Evolutionary conservation across 768 basidiomycete species (phyloP).

Genomic region (Naganishia vaughanmartiniae): DNA sequence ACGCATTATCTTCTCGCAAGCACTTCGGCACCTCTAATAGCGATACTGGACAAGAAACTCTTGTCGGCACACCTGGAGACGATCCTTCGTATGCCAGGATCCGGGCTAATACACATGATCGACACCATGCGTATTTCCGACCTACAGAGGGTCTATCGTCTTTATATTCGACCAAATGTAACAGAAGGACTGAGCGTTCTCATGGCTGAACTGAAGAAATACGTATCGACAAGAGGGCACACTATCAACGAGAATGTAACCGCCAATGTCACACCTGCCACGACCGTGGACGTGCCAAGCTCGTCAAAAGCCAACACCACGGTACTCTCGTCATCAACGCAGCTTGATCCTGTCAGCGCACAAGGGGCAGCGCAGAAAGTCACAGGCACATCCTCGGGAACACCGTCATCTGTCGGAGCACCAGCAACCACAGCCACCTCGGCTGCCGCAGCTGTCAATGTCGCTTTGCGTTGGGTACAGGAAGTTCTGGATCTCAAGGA

Average conservation of each 20-base stretch:
- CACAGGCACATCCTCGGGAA: slow-evolving; percentile 4
- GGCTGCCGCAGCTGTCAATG: slow-evolving; percentile 54
- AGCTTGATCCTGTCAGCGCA: slow-evolving; percentile 6
- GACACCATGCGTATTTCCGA: slow-evolving; percentile 74
- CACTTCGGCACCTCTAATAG: slow-evolving; percentile 66
- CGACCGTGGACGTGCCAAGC: not conserved
- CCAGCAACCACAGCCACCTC: slow-evolving; percentile 26
- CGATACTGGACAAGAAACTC: slow-evolving; percentile 73
- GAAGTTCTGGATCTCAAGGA: slow-evolving; percentile 87
- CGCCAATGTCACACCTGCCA: slow-evolving; percentile 37
- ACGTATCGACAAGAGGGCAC: slow-evolving; percentile 69
- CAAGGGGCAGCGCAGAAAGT: slow-evolving; percentile 18
- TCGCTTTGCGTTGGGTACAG: slow-evolving; percentile 90
- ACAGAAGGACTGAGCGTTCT: slow-evolving; percentile 66
- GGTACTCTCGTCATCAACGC: slow-evolving; percentile 46
- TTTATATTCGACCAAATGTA: slow-evolving; percentile 64
- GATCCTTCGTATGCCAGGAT: slow-evolving; percentile 73
- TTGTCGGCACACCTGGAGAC: slow-evolving; percentile 72
- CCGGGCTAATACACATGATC: slow-evolving; percentile 83
- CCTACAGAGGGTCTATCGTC: slow-evolving; percentile 71
- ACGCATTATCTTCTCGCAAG: slow-evolving; percentile 79
- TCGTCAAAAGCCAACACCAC: slow-evolving; percentile 58
- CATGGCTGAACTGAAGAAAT: slow-evolving; percentile 67
- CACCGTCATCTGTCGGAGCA: not conserved
- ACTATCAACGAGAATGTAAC: slow-evolving; percentile 63